These are phyloP conservation scores for Epicoccum sorghinum DNA, from an alignment of 2,329 filamentous ascomycete genomes.

Conservation along the genomic window DNA sequence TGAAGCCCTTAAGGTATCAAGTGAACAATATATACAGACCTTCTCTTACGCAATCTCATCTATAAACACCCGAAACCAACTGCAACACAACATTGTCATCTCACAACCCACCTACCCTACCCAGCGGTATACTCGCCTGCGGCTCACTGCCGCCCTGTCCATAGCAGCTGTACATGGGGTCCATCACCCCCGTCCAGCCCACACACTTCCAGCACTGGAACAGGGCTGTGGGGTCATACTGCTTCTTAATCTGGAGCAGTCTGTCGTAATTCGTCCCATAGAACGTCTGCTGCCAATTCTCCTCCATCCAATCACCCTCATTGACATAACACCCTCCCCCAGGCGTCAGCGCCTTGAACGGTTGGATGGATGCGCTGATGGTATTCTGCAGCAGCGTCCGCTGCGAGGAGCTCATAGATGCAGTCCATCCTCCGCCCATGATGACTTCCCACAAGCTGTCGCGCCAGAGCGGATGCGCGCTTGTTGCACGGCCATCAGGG, in stretches of 20 bases:
- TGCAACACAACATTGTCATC: too few relatives aligned
- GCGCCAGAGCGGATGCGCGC: slow-evolving; percentile 42
- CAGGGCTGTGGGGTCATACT: slow-evolving; percentile 38
- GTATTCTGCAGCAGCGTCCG: slow-evolving; percentile 39
- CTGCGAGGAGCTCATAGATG: slow-evolving; percentile 18
- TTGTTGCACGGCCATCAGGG: slow-evolving; percentile 37
- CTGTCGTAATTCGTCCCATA: slow-evolving; percentile 41
- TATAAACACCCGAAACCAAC: too few relatives aligned
- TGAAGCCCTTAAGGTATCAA: too few relatives aligned
- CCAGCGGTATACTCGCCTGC: slow-evolving; percentile 29
- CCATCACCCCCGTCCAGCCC: slow-evolving; percentile 43
- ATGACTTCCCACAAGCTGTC: slow-evolving; percentile 44
- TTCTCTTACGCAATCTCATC: too few relatives aligned
- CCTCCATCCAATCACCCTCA: slow-evolving; percentile 45
- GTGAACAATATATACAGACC: too few relatives aligned
- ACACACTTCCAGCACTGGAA: slow-evolving; percentile 49
- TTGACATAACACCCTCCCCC: slow-evolving; percentile 47
- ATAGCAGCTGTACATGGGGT: slow-evolving; percentile 43
- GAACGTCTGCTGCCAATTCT: slow-evolving; percentile 44
- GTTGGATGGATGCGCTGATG: slow-evolving; percentile 37
- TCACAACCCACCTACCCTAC: neutral
- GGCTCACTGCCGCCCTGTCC: slow-evolving; percentile 28
- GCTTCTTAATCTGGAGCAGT: slow-evolving; percentile 36
- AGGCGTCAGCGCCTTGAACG: slow-evolving; percentile 42
- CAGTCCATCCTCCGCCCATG: slow-evolving; percentile 41